Evolutionary conservation across 83 land plant species (phyloP), one percentile per base, ranked within the genome.

Genomic region (Isoetes engelmannii): DNA sequence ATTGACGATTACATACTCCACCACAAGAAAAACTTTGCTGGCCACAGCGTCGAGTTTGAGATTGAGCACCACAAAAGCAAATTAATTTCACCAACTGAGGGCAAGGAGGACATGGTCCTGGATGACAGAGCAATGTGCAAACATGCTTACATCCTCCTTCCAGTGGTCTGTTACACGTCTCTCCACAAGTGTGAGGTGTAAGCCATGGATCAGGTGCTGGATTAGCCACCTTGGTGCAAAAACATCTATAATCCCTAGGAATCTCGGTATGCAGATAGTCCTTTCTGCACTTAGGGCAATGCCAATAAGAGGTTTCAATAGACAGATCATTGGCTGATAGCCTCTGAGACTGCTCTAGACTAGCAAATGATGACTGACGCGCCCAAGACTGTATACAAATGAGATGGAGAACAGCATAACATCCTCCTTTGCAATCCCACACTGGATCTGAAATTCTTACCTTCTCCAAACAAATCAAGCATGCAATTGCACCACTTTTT

Each of bases 101-200:
- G 62, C 98, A 94, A 5, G 98, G 83, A 4, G 98, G 98, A 69
- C 98, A 94, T 3, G 92, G 90, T n/a, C 98, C 98, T 17, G 98
- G 98, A 71, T 94, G 98, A 78, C 98, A 94, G 15, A 94, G 72
- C 47, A 94, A 74, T 55, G 84, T 71, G 63, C 98, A 94, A 21
- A 55, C 58, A 56, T 94, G 98, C 43, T 88, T 90, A 68, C 98
- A 94, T 5, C 71, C 57, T 48, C 79, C 64, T 15, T 49, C 50
- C 61, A 89, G 68, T 4, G 83, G 68, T 17, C 85, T 72, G 15
- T 75, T 84, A 55, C 98, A 90, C 19, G 82, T 58, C 58, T 94
- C 90, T 20, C 97, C 97, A 50, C 97, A 92, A 10, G 95, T 83
- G 62, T 92, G 97, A 7, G 97, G 89, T n/a, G 92, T 78, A 50